Conservation (phyloP, 1,284 basidiomycete species). For the Cutaneotrichosporon sp. region DNA sequence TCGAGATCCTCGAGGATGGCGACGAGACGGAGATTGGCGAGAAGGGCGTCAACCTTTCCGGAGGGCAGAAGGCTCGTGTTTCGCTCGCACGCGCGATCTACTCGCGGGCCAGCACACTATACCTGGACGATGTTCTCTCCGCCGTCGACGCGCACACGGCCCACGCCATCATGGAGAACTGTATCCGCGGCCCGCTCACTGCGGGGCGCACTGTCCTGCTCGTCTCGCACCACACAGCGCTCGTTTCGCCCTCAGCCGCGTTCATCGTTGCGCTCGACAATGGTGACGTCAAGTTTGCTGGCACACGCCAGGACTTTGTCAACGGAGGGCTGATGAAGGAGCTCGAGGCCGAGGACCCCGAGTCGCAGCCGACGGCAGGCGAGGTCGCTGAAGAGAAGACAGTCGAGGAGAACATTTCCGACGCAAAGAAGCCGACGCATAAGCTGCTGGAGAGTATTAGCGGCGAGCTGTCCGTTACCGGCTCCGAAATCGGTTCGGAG, state of each 20-base stretch:
- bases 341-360: conserved; percentile 63
- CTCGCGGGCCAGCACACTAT: conserved; percentile 76
- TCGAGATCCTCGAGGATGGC: conserved; percentile 89
- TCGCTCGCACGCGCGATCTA: conserved; percentile 90
- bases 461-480: conserved; percentile 25
- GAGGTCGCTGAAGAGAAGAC: conserved; percentile 54
- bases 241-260: conserved; percentile 46
- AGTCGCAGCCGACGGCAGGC: conserved; percentile 52
- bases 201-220: conserved; percentile 75
- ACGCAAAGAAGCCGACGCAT: conserved; percentile 36
- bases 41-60: conserved; percentile 73
- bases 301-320: conserved; percentile 66
- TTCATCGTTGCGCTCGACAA: conserved; percentile 73
- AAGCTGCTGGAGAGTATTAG: conserved; percentile 40
- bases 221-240: conserved; percentile 73
- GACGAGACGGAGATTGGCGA: conserved; percentile 69
- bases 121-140: conserved; percentile 71
- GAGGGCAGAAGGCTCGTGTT: conserved; percentile 91
- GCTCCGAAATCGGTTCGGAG: conserved; percentile 42
- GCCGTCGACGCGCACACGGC: conserved; percentile 81
- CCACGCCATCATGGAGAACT: conserved; percentile 75
- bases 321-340: conserved; percentile 64
- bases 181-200: conserved; percentile 80
- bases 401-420: conserved; percentile 36
- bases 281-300: conserved; percentile 71